Evolutionary conservation across 371 early-diverging fungal species (phyloP).

Genomic region (Nematocida parisii): DNA sequence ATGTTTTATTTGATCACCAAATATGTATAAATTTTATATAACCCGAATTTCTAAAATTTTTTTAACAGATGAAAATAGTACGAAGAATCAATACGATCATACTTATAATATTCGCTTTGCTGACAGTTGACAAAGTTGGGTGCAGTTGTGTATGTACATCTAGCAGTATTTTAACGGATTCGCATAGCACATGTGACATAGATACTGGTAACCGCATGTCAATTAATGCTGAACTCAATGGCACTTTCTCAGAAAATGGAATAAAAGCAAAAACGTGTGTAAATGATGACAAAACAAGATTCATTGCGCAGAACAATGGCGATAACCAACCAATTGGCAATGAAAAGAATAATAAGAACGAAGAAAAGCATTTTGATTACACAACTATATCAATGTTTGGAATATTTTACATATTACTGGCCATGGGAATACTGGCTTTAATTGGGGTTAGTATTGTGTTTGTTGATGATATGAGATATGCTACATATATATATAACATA

Average conservation of each 20-base stretch:
- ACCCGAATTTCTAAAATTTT: background rate
- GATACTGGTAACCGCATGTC: too few species aligned
- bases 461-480: background rate
- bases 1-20: too few species aligned
- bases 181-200: too few species aligned
- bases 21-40: background rate
- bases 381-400: background rate
- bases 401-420: background rate
- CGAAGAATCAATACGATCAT: background rate
- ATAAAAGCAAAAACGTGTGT: too few species aligned
- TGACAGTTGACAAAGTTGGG: too few species aligned
- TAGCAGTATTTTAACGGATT: too few species aligned
- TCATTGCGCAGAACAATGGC: too few species aligned
- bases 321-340: too few species aligned
- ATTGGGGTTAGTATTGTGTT: background rate
- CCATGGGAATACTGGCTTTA: background rate
- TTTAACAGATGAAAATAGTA: conserved; percentile 5
- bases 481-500: background rate
- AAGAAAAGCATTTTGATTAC: background rate
- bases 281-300: too few species aligned
- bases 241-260: too few species aligned
- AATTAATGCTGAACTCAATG: too few species aligned
- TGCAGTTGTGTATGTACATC: too few species aligned
- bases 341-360: background rate
- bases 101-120: background rate